These are phyloP conservation scores for Vaccinium corymbosum DNA, from an alignment of 148 eudicot genomes.

Conservation along the genomic window DNA sequence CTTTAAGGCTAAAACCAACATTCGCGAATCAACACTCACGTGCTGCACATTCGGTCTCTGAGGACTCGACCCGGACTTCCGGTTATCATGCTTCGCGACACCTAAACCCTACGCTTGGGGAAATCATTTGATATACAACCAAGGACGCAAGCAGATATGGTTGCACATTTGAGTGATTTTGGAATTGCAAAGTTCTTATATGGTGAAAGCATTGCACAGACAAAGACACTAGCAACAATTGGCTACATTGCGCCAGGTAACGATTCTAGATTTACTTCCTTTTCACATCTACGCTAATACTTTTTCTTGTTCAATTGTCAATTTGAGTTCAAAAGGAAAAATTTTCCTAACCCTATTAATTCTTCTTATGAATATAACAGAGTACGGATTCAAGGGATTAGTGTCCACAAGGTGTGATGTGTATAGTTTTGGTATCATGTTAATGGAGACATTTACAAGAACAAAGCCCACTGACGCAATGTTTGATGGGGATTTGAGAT, in stretches of 20 bases:
- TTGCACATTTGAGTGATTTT: background rate
- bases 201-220: background rate
- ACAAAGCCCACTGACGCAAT: background rate
- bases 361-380: background rate
- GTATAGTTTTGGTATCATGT: background rate
- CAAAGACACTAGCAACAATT: background rate
- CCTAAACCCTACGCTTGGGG: no score
- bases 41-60: no score
- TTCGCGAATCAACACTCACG: no score
- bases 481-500: background rate
- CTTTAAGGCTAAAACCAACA: no score
- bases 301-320: background rate
- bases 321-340: background rate
- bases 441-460: constrained; percentile 9
- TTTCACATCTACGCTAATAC: background rate
- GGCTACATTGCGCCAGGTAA: background rate
- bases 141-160: no score
- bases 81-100: no score
- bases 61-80: no score
- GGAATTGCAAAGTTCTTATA: background rate
- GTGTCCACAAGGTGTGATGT: background rate
- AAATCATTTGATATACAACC: no score
- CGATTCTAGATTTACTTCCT: background rate
- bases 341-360: background rate
- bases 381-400: background rate